Conservation (phyloP, 2,329 filamentous ascomycete genomes). For the Penicillium brevicompactum region DNA sequence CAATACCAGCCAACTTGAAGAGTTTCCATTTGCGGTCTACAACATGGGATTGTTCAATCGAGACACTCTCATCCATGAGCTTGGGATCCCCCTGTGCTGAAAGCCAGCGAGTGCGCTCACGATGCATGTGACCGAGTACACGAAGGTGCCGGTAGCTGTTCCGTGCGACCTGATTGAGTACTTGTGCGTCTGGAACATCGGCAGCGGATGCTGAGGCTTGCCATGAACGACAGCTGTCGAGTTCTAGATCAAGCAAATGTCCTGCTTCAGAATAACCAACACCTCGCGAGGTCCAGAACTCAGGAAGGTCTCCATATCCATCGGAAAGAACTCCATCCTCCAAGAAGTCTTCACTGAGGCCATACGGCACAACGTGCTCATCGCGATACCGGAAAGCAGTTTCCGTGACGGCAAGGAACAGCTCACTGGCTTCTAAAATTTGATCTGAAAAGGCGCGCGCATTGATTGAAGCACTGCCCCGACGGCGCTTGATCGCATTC, state of each 20-base stretch:
- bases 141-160: conserved; percentile 59
- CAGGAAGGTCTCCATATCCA: conserved; percentile 69
- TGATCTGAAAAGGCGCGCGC: conserved; percentile 47
- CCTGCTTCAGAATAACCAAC: conserved; percentile 42
- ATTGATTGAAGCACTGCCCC: conserved; percentile 62
- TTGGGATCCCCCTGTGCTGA: conserved; percentile 55
- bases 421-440: conserved; percentile 71
- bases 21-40: conserved; percentile 51
- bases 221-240: conserved; percentile 44
- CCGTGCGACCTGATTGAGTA: conserved; percentile 51
- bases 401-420: conserved; percentile 67
- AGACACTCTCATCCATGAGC: conserved; percentile 50
- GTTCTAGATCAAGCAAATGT: conserved; percentile 43
- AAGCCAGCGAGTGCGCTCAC: conserved; percentile 63
- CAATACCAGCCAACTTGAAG: conserved; percentile 52
- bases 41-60: conserved; percentile 47
- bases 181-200: conserved; percentile 35
- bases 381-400: conserved; percentile 71
- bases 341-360: conserved; percentile 68
- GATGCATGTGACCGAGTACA: conserved; percentile 59
- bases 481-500: conserved; percentile 72
- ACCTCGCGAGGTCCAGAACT: conserved; percentile 79
- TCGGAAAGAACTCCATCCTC: conserved; percentile 64
- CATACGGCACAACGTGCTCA: conserved; percentile 70
- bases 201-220: conserved; percentile 35